These are phyloP conservation scores for Zygosaccharomyces bisporus DNA, from an alignment of 805 yeast species.

Conservation along the genomic window DNA sequence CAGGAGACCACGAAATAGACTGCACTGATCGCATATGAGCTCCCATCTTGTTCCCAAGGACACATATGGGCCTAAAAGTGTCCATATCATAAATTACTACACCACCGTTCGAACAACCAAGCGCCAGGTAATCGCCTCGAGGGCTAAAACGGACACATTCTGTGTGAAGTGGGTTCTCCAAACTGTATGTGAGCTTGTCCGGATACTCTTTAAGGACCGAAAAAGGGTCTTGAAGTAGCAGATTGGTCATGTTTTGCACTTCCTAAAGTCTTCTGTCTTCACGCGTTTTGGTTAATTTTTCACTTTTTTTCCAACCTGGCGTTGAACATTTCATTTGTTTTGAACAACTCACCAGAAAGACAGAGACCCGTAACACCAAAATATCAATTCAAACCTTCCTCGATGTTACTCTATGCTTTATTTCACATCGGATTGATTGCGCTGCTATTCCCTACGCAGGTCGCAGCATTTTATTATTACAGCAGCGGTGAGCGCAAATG, in stretches of 20 bases:
- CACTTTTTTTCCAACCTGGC: constrained; percentile 6
- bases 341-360: constrained; percentile 6
- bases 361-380: neutral
- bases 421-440: constrained; percentile 20
- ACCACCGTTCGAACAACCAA: constrained; percentile 72
- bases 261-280: neutral
- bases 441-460: constrained; percentile 27
- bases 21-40: constrained; percentile 74
- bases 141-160: constrained; percentile 65
- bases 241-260: constrained; percentile 41
- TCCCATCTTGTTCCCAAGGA: constrained; percentile 46
- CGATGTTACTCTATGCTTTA: constrained; percentile 12
- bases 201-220: constrained; percentile 90
- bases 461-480: constrained; percentile 47
- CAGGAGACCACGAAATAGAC: constrained; percentile 67
- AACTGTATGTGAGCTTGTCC: constrained; percentile 68
- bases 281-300: constrained; percentile 13
- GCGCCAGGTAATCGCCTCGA: constrained; percentile 82
- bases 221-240: constrained; percentile 83
- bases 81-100: constrained; percentile 71
- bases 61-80: constrained; percentile 41
- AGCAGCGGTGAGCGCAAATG: constrained; percentile 50
- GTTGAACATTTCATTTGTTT: constrained; percentile 1
- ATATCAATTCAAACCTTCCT: neutral
- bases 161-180: constrained; percentile 57